These are phyloP conservation scores for Selaginella moellendorffii DNA, from an alignment of 75 land plant species.

Conservation along the genomic window DNA sequence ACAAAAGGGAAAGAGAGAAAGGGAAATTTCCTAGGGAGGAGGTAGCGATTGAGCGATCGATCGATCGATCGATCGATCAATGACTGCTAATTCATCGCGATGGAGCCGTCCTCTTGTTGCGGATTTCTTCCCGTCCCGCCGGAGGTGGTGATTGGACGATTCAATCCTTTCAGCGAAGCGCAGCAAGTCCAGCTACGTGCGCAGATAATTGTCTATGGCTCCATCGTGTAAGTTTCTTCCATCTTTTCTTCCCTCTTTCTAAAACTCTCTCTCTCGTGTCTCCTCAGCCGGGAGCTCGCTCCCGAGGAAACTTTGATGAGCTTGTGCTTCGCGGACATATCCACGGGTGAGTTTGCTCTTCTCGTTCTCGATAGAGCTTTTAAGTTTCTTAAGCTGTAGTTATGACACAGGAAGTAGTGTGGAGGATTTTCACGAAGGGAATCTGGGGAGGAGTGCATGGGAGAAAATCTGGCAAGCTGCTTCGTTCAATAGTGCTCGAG, in stretches of 20 bases:
- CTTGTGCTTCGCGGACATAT: not conserved
- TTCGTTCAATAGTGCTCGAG: no score
- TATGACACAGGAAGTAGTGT: not conserved
- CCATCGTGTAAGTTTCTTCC: slow-evolving; percentile 4
- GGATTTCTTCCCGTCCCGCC: no score
- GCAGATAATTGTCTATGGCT: slow-evolving; percentile 9
- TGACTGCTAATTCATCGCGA: no score
- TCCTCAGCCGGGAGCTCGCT: not conserved
- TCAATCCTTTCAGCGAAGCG: not conserved
- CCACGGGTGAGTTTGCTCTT: not conserved
- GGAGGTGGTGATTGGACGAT: not conserved
- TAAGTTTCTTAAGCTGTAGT: no score
- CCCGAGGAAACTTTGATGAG: not conserved
- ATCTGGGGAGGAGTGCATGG: not conserved
- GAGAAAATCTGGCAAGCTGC: not conserved
- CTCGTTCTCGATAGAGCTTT: no score
- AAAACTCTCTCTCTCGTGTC: no score
- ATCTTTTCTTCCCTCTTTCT: not conserved
- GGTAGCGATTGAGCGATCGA: no score
- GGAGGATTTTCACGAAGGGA: not conserved
- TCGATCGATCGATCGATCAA: no score
- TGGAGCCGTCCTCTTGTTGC: no score
- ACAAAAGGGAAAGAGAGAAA: no score
- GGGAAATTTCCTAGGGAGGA: no score
- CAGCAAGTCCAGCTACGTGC: slow-evolving; percentile 8